Percentiles rank a stretch among this genome's conserved stretches.
Evolutionary conservation across 1,284 basidiomycete species (phyloP).

Genomic region (Naganishia sp.): DNA sequence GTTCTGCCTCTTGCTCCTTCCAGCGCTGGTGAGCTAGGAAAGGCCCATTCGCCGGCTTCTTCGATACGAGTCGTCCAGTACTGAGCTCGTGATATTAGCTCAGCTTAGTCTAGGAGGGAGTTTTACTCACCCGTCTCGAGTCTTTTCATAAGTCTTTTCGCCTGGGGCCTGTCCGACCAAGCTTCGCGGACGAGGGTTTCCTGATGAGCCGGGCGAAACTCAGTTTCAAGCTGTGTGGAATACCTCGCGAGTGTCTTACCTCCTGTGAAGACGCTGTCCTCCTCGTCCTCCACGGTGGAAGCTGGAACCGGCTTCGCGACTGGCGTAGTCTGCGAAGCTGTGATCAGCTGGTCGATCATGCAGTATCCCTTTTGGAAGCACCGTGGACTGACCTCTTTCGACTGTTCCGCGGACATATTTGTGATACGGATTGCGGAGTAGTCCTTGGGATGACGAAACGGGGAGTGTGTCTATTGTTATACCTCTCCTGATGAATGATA

Average conservation of each 20-base stretch:
- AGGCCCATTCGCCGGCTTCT: slow-evolving; percentile 63
- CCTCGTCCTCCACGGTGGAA: neutral
- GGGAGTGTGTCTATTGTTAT: too few relatives aligned
- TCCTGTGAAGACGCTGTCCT: slow-evolving; percentile 15
- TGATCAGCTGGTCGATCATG: too few relatives aligned
- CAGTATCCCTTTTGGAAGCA: too few relatives aligned
- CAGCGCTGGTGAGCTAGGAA: slow-evolving; percentile 44
- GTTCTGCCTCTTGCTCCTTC: slow-evolving; percentile 33
- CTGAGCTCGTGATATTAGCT: slow-evolving; percentile 46
- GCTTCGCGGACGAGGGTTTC: slow-evolving; percentile 38
- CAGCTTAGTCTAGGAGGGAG: neutral
- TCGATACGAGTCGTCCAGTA: slow-evolving; percentile 63
- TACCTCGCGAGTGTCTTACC: neutral
- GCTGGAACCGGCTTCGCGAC: too few relatives aligned
- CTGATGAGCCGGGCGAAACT: neutral
- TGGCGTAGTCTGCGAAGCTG: too few relatives aligned
- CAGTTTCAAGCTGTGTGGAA: neutral
- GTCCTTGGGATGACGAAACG: too few relatives aligned
- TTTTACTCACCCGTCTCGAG: slow-evolving; percentile 40
- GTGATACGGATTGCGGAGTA: too few relatives aligned
- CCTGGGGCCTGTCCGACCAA: slow-evolving; percentile 43
- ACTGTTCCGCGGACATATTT: too few relatives aligned
- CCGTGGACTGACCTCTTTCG: too few relatives aligned
- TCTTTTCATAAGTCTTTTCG: slow-evolving; percentile 44
- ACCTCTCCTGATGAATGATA: too few relatives aligned